Conservation (phyloP, 1,139 yeast genomes). For the Arxiozyma slooffiae region DNA sequence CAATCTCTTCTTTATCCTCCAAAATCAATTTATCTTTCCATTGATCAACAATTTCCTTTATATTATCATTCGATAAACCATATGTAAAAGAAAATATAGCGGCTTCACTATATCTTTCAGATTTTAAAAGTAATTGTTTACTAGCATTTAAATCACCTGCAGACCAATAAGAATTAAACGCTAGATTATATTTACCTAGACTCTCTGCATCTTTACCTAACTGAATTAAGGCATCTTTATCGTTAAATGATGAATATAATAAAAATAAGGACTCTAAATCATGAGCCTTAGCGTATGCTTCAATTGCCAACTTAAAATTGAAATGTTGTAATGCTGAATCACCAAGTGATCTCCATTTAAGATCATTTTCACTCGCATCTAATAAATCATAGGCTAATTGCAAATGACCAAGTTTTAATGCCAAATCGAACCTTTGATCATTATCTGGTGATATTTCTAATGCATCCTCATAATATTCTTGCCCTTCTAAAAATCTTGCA, state of each 20-base stretch:
- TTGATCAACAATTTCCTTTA: slow-evolving; percentile 40
- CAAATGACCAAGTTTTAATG: slow-evolving; percentile 59
- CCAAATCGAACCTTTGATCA: slow-evolving; percentile 80
- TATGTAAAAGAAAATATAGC: slow-evolving; percentile 72
- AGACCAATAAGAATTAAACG: slow-evolving; percentile 88
- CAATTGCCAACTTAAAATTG: slow-evolving; percentile 73
- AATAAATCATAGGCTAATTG: slow-evolving; percentile 68
- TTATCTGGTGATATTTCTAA: slow-evolving; percentile 69
- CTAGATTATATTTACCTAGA: slow-evolving; percentile 76
- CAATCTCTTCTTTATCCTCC: slow-evolving; percentile 47
- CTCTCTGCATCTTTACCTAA: slow-evolving; percentile 57
- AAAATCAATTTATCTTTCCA: slow-evolving; percentile 58
- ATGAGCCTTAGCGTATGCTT: slow-evolving; percentile 67
- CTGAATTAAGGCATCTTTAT: slow-evolving; percentile 46
- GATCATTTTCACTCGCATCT: slow-evolving; percentile 42
- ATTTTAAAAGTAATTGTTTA: slow-evolving; percentile 53
- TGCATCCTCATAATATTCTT: slow-evolving; percentile 78
- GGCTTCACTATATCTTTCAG: slow-evolving; percentile 77
- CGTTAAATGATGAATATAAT: slow-evolving; percentile 73
- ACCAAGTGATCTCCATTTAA: slow-evolving; percentile 88
- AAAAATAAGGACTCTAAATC: slow-evolving; percentile 78
- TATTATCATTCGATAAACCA: slow-evolving; percentile 40
- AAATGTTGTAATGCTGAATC: slow-evolving; percentile 73
- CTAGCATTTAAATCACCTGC: slow-evolving; percentile 62
- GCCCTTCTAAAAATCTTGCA: slow-evolving; percentile 88